A percentile compares a stretch with the other conserved stretches of the same genome.
These are phyloP conservation scores for Polytrichum commune DNA, from an alignment of 225 moss, liverwort and hornwort species.

Conservation along the genomic window DNA sequence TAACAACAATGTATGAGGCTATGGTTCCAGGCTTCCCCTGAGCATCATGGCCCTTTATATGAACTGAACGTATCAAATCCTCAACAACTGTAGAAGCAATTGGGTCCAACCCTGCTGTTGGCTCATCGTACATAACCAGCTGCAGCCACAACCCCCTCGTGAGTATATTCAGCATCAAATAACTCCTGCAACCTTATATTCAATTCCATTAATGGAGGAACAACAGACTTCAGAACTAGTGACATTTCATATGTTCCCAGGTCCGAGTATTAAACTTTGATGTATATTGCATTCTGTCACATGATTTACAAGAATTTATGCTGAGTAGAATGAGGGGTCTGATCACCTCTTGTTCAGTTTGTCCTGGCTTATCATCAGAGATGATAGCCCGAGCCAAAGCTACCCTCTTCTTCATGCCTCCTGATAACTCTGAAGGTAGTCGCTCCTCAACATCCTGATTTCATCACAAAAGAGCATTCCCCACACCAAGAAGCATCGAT, in stretches of 20 bases:
- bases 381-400: slow-evolving; percentile 96
- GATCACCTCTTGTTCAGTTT: slow-evolving; percentile 72
- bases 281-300: too few relatives aligned
- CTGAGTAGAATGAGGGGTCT: neutral
- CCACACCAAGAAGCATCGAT: too few relatives aligned
- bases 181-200: too few relatives aligned
- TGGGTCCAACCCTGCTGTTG: slow-evolving; percentile 92
- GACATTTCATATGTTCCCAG: too few relatives aligned
- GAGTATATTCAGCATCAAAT: too few relatives aligned
- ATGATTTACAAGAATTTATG: too few relatives aligned
- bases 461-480: neutral
- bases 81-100: slow-evolving; percentile 98
- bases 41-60: slow-evolving; percentile 88
- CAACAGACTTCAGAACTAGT: too few relatives aligned
- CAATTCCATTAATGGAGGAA: too few relatives aligned
- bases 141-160: slow-evolving; percentile 29
- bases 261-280: too few relatives aligned
- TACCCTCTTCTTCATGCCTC: slow-evolving; percentile 99
- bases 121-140: slow-evolving; percentile 96
- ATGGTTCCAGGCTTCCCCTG: slow-evolving; percentile 89
- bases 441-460: slow-evolving; percentile 83
- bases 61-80: slow-evolving; percentile 93
- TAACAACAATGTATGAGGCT: slow-evolving; percentile 91
- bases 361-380: slow-evolving; percentile 68
- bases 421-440: slow-evolving; percentile 85